Conservation (phyloP, 257 asterid species). For the Solanum boliviense region DNA sequence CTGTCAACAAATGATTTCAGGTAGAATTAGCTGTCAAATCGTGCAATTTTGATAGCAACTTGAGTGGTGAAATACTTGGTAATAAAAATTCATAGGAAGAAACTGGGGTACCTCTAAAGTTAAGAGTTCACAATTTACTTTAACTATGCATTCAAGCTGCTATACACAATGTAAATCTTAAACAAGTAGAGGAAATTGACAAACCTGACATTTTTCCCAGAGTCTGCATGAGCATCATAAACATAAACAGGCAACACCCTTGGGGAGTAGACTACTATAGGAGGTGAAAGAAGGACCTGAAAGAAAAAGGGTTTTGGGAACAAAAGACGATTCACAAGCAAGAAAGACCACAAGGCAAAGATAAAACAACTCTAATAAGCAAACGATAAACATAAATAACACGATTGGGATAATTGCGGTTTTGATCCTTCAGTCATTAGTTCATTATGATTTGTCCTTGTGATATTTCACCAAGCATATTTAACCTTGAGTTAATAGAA, state of each 20-base stretch:
- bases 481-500: not conserved
- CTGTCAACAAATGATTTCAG: slow-evolving; percentile 24
- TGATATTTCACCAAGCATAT: not conserved
- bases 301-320: not conserved
- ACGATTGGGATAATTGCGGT: not conserved
- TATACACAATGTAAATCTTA: not conserved
- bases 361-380: not conserved
- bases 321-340: not conserved
- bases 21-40: not conserved
- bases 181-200: not conserved
- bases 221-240: slow-evolving; percentile 99
- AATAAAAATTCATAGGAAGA: not conserved
- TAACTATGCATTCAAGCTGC: not conserved
- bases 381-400: not conserved
- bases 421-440: not conserved
- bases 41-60: not conserved
- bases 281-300: slow-evolving; percentile 99
- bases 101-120: not conserved
- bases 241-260: slow-evolving; percentile 96
- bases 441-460: not conserved
- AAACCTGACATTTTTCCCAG: slow-evolving; percentile 97
- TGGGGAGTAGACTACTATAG: slow-evolving; percentile 95
- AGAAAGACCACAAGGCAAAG: not conserved
- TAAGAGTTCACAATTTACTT: not conserved
- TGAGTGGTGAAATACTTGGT: not conserved